Base-by-base conservation (phyloP, 306 rosid species). In the Sechiopsis laciniata region DNA sequence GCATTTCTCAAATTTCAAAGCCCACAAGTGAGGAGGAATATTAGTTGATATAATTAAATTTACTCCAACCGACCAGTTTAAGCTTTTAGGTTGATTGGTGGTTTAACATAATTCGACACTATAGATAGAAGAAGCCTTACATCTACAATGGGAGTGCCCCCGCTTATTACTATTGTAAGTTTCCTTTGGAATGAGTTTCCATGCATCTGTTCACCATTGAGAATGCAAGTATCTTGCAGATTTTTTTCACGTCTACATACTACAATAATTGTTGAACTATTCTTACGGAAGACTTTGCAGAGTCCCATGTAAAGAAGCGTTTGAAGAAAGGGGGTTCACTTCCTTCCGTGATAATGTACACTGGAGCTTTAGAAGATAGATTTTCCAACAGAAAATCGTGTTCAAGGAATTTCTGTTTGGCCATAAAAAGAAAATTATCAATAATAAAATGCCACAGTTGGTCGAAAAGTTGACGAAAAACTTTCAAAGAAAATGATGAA, bases 111-210 rank as follows among this genome's bases (percentile, higher is more conserved):
- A n/a, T n/a, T n/a, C n/a, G n/a, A 22, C 22, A 65, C 71, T 42
- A 19, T 5, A 11, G 35, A 45, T 2, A 20, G 55, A 67, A 64
- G 35, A 46, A 40, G 77, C 15, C 91, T 89, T 89, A 95, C 99
- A 74, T 89, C 81, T 78, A 83, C 61, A 60, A 80, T 71, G 46
- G 89, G 81, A 45, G 90, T 72, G 3, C 87, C 90, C 62, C 99
- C 99, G 60, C 81, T 83, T 87, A 84, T 95, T 63, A 95, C 71
- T 22, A 89, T 80, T 48, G 88, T 72, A 81, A 95, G 96, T 82
- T 88, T 95, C 85, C 96, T 89, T 78, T 95, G 97, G 79, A 86
- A 95, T 26, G 99, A 95, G 82, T 95, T 91, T 71, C 99, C 99
- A 15, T 89, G 88, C 97, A 95, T 95, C 99, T 95, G 82, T 52